A percentile compares a stretch with the other conserved stretches of the same genome.
These are phyloP conservation scores for Lantana camara DNA, from an alignment of 257 asterid species.

Conservation along the genomic window DNA sequence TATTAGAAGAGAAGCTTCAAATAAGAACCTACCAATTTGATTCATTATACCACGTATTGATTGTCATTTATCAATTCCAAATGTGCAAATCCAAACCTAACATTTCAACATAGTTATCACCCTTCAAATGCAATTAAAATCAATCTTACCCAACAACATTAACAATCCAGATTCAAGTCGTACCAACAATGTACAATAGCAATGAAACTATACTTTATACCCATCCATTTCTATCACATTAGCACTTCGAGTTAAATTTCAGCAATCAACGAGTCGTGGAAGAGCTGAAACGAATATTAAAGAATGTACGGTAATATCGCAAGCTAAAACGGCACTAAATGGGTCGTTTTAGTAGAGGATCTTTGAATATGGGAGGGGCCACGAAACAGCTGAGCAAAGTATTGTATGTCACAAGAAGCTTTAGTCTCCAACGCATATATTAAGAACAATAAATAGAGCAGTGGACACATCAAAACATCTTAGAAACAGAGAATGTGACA, in stretches of 20 bases:
- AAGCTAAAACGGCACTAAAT: slow-evolving; percentile 25
- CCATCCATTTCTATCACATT: background rate
- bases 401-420: slow-evolving; percentile 33
- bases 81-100: too few relatives aligned
- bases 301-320: background rate
- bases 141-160: too few relatives aligned
- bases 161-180: too few relatives aligned
- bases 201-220: too few relatives aligned
- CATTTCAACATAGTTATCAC: too few relatives aligned
- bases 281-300: background rate
- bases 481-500: slow-evolving; percentile 54
- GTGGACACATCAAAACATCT: slow-evolving; percentile 36
- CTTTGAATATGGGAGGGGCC: slow-evolving; percentile 39
- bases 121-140: too few relatives aligned
- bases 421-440: slow-evolving; percentile 33
- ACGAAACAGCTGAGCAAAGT: slow-evolving; percentile 42
- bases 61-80: too few relatives aligned
- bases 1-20: too few relatives aligned
- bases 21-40: too few relatives aligned
- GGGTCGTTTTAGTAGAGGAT: slow-evolving; percentile 26
- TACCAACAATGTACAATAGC: too few relatives aligned
- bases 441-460: slow-evolving; percentile 28
- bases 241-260: background rate
- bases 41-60: too few relatives aligned
- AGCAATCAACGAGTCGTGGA: too few relatives aligned